A percentile compares a stretch with the other conserved stretches of the same genome.
These are phyloP conservation scores for Jaapia argillacea DNA, from an alignment of 768 basidiomycete genomes.

Conservation along the genomic window DNA sequence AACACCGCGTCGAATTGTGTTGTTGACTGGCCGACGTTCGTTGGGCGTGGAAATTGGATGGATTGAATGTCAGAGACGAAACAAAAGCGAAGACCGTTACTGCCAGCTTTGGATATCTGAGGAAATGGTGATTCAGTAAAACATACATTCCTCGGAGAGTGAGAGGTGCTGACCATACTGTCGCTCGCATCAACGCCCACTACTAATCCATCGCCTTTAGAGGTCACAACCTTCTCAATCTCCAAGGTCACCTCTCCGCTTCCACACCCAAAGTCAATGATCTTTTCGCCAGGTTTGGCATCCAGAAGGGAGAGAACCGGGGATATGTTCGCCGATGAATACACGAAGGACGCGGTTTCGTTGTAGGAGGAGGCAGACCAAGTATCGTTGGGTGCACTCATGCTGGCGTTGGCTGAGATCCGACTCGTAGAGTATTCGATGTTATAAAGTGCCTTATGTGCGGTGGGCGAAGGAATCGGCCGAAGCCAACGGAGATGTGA, in stretches of 20 bases:
- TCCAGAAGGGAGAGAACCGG: slow-evolving; percentile 51
- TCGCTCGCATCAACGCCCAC: slow-evolving; percentile 63
- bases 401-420: background rate
- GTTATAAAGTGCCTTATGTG: too few species aligned
- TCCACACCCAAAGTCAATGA: slow-evolving; percentile 77
- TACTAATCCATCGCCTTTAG: slow-evolving; percentile 34
- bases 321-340: slow-evolving; percentile 40
- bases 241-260: slow-evolving; percentile 66
- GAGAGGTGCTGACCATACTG: slow-evolving; percentile 57
- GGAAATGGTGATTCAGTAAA: background rate
- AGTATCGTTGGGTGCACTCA: background rate
- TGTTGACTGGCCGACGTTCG: slow-evolving; percentile 12
- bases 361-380: slow-evolving; percentile 59
- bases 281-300: slow-evolving; percentile 55
- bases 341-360: slow-evolving; percentile 61
- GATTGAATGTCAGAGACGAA: slow-evolving; percentile 48
- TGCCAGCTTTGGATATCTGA: slow-evolving; percentile 44
- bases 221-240: slow-evolving; percentile 42
- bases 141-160: background rate
- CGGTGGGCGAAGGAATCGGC: too few species aligned
- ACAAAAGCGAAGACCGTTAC: slow-evolving; percentile 33
- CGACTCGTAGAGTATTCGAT: background rate
- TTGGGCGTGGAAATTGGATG: slow-evolving; percentile 23
- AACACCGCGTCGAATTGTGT: slow-evolving; percentile 65
- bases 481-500: too few species aligned